Base-by-base conservation (phyloP, 257 asterid genomes). In the Handroanthus guayacan region DNA sequence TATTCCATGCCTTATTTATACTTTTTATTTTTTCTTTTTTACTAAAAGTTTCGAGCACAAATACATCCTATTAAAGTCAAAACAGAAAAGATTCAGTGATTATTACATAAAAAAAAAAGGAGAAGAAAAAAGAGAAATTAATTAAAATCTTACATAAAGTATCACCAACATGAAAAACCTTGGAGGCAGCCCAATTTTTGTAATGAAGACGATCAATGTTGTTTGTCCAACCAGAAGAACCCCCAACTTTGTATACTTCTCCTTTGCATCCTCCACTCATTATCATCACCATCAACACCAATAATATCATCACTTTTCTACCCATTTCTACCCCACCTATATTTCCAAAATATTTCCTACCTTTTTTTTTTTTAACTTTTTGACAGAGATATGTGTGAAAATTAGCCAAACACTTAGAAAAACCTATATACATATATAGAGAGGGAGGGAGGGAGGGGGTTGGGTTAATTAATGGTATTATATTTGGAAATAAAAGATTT, bases 111-210 rank as follows among this genome's bases (percentile, higher is more conserved):
- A 58, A 20, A 1, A 10, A 12, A 18, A 36, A 17, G 18, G 51
- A 9, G 25, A 20, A 16, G 3, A 13, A 56, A 38, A 43, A 62
- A 12, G 52, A 5, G 6, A 17, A 25, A 50, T 25, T 25, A 25
- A 25, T 25, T 25, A 25, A 25, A 25, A 25, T 25, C 78, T 72
- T 85, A 87, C 91, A 39, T 16, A 90, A 68, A 39, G 74, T 72
- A 77, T 87, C 94, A 4, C 91, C 90, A 6, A 90, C 79, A 13
- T 1, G 73, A 54, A 89, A 90, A 12, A 6, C 37, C 31, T 83
- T 86, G 4, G 85, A 62, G 18, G 88, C 72, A 67, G 96, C 63
- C 96, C 92, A 89, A 55, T 74, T 71, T 69, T 80, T 80, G 91
- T 84, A 91, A 69, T 39, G 78, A 11, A 66, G 68, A 17, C 63